Conservation (phyloP, 805 yeast species). For the Starmerella bombi region DNA sequence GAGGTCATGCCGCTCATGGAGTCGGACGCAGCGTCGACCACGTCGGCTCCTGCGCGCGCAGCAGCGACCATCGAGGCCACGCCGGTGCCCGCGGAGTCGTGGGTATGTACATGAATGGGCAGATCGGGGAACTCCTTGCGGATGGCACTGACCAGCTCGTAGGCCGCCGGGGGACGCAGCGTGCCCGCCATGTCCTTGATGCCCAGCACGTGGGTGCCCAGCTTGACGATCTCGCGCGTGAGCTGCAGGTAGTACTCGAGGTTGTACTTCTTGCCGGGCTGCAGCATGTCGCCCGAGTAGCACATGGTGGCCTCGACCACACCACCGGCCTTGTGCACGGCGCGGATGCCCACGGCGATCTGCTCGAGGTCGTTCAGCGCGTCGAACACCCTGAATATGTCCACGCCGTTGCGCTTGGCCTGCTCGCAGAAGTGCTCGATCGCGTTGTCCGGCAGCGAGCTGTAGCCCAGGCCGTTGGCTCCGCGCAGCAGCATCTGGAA, state of each 20-base stretch:
- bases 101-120: slow-evolving; percentile 97
- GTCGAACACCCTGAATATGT: slow-evolving; percentile 94
- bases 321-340: slow-evolving; percentile 97
- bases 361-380: slow-evolving; percentile 95
- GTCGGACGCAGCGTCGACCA: slow-evolving; percentile 93
- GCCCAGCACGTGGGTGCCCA: slow-evolving; percentile 96
- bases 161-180: slow-evolving; percentile 88
- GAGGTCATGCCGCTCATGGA: slow-evolving; percentile 98
- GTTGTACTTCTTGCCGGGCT: slow-evolving; percentile 91
- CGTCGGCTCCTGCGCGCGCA: slow-evolving; percentile 95
- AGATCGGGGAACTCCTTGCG: slow-evolving; percentile 80
- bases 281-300: slow-evolving; percentile 97
- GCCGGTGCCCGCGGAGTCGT: slow-evolving; percentile 99
- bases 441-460: slow-evolving; percentile 95
- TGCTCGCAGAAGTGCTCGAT: slow-evolving; percentile 92
- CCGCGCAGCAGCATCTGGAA: slow-evolving; percentile 99
- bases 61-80: slow-evolving; percentile 92
- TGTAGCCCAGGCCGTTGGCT: slow-evolving; percentile 98
- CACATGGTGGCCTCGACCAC: slow-evolving; percentile 97
- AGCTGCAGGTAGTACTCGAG: slow-evolving; percentile 74
- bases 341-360: slow-evolving; percentile 92
- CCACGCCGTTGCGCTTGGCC: slow-evolving; percentile 94
- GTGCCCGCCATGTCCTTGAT: slow-evolving; percentile 99
- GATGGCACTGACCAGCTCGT: slow-evolving; percentile 59
- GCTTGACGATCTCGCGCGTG: slow-evolving; percentile 67